Conservation (phyloP, 2,329 filamentous ascomycete genomes). For the Aphanocladium album region DNA sequence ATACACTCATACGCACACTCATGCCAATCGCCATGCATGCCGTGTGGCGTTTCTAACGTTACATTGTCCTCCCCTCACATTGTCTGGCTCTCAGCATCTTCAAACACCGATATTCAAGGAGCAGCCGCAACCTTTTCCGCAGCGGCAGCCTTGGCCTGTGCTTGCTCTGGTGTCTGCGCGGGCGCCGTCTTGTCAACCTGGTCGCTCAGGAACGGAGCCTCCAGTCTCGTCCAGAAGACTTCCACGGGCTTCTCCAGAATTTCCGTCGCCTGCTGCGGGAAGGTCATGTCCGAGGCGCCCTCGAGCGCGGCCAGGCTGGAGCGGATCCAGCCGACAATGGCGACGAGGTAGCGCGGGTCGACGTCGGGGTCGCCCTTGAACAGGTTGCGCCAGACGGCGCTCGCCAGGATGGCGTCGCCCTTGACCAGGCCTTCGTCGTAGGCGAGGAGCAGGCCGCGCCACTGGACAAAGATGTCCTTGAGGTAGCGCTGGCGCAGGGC, state of each 20-base stretch:
- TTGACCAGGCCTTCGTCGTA: slow-evolving; percentile 78
- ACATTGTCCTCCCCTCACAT: not conserved
- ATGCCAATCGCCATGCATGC: not conserved
- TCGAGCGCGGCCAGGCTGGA: slow-evolving; percentile 44
- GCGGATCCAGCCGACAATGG: slow-evolving; percentile 54
- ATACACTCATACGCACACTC: slow-evolving; percentile 14
- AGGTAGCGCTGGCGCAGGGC: slow-evolving; percentile 59
- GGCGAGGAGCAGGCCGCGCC: slow-evolving; percentile 78
- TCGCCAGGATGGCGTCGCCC: slow-evolving; percentile 70
- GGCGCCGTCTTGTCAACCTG: slow-evolving; percentile 16
- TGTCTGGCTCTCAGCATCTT: not conserved
- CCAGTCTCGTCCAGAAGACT: slow-evolving; percentile 42
- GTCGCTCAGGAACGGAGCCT: slow-evolving; percentile 33
- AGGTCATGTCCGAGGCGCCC: slow-evolving; percentile 41
- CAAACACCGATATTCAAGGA: no score
- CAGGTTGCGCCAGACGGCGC: slow-evolving; percentile 89
- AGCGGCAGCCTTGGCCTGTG: slow-evolving; percentile 2
- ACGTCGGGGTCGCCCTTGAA: slow-evolving; percentile 64
- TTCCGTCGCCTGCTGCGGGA: slow-evolving; percentile 26
- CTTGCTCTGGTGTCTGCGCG: not conserved
- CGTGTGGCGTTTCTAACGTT: not conserved
- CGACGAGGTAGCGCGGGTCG: slow-evolving; percentile 46
- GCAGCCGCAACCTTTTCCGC: not conserved
- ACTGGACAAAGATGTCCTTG: slow-evolving; percentile 90
- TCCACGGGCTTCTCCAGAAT: slow-evolving; percentile 32